phyloP scores from a whole-genome alignment of 2,329 filamentous ascomycete species.

The Alternaria rosae region DNA sequence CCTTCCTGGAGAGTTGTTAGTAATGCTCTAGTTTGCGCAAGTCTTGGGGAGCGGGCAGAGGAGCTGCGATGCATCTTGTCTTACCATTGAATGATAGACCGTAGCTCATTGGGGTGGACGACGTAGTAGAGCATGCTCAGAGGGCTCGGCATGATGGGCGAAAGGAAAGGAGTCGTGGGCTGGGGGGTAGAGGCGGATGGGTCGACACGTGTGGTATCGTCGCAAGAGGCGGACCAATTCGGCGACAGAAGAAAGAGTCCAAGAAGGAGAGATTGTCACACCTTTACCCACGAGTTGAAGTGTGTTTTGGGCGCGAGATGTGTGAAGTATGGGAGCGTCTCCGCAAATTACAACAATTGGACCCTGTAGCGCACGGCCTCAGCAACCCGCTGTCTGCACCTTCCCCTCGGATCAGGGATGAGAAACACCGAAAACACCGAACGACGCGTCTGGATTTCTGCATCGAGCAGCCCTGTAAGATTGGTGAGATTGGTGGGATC shows the following conservation, averaged over 20 bases:
- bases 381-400: constrained; percentile 9
- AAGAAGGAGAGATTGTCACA: background rate
- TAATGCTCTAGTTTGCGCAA: background rate
- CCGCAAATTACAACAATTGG: constrained; percentile 16
- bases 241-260: background rate
- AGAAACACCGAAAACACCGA: constrained; percentile 5
- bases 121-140: constrained; percentile 72
- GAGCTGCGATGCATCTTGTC: constrained; percentile 20
- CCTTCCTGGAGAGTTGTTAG: constrained; percentile 70
- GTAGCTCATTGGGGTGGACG: constrained; percentile 78
- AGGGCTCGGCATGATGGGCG: constrained; percentile 47
- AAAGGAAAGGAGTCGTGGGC: constrained; percentile 20
- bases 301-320: constrained; percentile 2
- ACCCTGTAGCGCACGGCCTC: constrained; percentile 16
- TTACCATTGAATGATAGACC: constrained; percentile 89
- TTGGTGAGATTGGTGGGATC: background rate
- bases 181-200: constrained; percentile 11
- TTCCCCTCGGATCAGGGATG: constrained; percentile 6
- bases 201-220: constrained; percentile 3
- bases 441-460: background rate
- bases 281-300: background rate
- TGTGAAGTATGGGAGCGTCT: constrained; percentile 7
- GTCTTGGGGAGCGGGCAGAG: background rate
- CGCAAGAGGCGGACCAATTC: constrained; percentile 14
- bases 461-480: background rate